A percentile compares a stretch with the other conserved stretches of the same genome.
Evolutionary conservation across 306 rosid species (phyloP).

Genomic region (Cicer judaicum): DNA sequence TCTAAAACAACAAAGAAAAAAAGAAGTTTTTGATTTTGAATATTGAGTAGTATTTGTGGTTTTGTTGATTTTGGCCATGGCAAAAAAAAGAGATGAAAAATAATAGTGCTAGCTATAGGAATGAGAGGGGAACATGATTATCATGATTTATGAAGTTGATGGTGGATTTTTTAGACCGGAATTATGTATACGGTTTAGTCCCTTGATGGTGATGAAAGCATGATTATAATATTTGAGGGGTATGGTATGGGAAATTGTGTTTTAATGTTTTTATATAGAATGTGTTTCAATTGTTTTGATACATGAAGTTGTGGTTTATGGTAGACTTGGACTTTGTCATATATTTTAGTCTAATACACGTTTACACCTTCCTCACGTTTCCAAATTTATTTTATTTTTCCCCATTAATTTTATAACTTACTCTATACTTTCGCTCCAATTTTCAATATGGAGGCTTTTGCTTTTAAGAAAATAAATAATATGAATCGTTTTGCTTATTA

Average conservation of each 20-base stretch:
- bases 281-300: conserved; percentile 33
- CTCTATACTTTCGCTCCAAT: not conserved
- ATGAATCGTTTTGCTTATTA: not conserved
- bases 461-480: not conserved
- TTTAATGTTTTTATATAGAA: not conserved
- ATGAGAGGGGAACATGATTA: not conserved
- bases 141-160: not conserved
- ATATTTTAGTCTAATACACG: conserved; percentile 37
- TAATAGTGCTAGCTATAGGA: not conserved
- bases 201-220: conserved; percentile 37
- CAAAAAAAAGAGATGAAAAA: not conserved
- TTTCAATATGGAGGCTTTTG: conserved; percentile 2
- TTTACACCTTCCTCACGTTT: conserved; percentile 51
- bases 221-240: conserved; percentile 31
- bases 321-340: conserved; percentile 54
- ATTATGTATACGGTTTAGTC: not conserved
- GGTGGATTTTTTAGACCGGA: conserved; percentile 17
- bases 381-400: not conserved
- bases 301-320: conserved; percentile 32
- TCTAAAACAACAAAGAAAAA: conserved; percentile 61
- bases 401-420: not conserved
- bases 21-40: conserved; percentile 41
- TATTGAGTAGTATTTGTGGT: conserved; percentile 21
- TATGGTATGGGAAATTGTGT: not conserved
- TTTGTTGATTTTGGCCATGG: conserved; percentile 65